These are phyloP conservation scores for Lanmaoa rubissima DNA, from an alignment of 768 basidiomycete genomes.

Conservation along the genomic window DNA sequence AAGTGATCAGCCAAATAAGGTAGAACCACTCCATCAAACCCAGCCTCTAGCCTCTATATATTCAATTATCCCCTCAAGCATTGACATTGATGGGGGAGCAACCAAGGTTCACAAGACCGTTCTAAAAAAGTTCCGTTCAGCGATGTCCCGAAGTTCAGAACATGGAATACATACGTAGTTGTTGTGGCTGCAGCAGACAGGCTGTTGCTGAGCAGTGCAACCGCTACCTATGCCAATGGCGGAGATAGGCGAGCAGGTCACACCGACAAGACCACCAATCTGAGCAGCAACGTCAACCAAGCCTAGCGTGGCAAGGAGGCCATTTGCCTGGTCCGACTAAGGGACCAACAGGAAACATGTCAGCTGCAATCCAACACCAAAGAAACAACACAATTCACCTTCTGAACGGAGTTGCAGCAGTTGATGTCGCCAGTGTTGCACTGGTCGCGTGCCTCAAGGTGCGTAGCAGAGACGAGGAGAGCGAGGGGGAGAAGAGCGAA, in stretches of 20 bases:
- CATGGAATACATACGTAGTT: not conserved
- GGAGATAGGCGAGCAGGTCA: not conserved
- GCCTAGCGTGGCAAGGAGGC: accelerated
- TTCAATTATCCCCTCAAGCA: too few relatives aligned
- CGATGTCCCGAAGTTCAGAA: too few relatives aligned
- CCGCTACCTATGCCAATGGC: not conserved
- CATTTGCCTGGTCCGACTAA: not conserved
- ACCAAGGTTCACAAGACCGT: too few relatives aligned
- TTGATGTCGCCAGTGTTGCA: slow-evolving; percentile 4
- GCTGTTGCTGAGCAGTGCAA: not conserved
- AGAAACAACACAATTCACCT: not conserved
- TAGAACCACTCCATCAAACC: too few relatives aligned
- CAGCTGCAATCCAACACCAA: not conserved
- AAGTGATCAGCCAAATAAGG: too few relatives aligned
- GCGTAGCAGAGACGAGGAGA: slow-evolving; percentile 9
- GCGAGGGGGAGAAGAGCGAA: slow-evolving; percentile 2
- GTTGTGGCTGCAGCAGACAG: slow-evolving; percentile 9
- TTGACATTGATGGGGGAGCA: too few relatives aligned
- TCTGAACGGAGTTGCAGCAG: slow-evolving; percentile 15
- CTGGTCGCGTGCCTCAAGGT: slow-evolving; percentile 2
- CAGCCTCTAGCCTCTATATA: too few relatives aligned
- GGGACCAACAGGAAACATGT: not conserved
- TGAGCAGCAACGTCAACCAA: not conserved
- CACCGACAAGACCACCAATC: too few relatives aligned
- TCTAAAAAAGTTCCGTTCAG: too few relatives aligned